Evolutionary conservation across 169 alveolate species (phyloP).

Genomic region (Plasmodium gonderi): DNA sequence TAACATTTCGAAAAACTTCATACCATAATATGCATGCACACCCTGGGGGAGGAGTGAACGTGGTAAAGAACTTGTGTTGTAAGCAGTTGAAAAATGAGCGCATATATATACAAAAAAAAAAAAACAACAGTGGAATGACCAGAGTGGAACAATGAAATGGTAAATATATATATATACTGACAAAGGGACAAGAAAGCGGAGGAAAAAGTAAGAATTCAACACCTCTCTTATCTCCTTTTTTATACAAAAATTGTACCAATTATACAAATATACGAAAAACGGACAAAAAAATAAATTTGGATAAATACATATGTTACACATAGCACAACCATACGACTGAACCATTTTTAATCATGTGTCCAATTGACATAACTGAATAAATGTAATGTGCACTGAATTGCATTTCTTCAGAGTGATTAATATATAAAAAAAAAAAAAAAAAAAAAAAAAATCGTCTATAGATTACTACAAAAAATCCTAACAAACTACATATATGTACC

Average conservation of each 20-base stretch:
- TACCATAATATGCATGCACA: neutral
- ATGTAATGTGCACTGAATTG: conserved; percentile 6
- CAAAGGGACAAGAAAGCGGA: no score
- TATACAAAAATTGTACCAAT: neutral
- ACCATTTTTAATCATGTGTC: neutral
- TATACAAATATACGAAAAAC: neutral
- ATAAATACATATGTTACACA: neutral
- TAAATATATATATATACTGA: no score
- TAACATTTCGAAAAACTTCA: neutral
- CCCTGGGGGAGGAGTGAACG: neutral
- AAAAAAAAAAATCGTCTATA: neutral
- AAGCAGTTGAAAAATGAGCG: neutral
- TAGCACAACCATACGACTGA: neutral
- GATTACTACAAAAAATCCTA: neutral
- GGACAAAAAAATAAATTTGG: neutral
- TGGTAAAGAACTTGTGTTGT: neutral
- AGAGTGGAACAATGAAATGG: no score
- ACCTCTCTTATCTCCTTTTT: neutral
- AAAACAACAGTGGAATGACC: no score
- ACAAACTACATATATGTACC: neutral
- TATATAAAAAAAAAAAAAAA: neutral
- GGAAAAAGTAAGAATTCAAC: no score
- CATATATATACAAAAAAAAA: neutral
- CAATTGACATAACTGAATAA: neutral
- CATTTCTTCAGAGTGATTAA: neutral